These are phyloP conservation scores for Ascochyta koolunga DNA, from an alignment of 2,329 filamentous ascomycete genomes.

Conservation along the genomic window DNA sequence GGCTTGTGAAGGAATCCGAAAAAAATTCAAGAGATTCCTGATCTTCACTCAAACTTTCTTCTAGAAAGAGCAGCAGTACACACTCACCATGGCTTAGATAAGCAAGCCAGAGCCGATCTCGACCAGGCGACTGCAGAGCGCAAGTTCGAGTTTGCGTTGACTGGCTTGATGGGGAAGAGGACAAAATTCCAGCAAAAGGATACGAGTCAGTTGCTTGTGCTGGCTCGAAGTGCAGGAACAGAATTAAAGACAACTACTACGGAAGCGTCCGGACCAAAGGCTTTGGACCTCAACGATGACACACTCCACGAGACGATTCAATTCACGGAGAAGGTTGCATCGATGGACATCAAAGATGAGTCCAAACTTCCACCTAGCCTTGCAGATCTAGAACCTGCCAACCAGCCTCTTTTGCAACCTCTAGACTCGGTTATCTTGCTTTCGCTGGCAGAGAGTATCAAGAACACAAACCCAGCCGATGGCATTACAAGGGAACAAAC, in stretches of 20 bases:
- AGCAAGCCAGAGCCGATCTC: slow-evolving; percentile 74
- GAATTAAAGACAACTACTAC: slow-evolving; percentile 20
- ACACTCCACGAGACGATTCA: slow-evolving; percentile 87
- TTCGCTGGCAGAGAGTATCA: slow-evolving; percentile 79
- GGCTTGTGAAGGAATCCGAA: slow-evolving; percentile 38
- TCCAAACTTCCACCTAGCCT: slow-evolving; percentile 66
- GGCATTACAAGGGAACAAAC: slow-evolving; percentile 92
- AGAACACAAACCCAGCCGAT: slow-evolving; percentile 84
- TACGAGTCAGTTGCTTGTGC: slow-evolving; percentile 86
- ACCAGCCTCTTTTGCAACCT: slow-evolving; percentile 81
- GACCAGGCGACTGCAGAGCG: slow-evolving; percentile 69
- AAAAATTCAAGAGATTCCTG: slow-evolving; percentile 26
- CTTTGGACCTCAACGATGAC: slow-evolving; percentile 85
- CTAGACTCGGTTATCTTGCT: slow-evolving; percentile 91
- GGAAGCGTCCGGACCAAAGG: slow-evolving; percentile 62
- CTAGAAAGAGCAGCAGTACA: slow-evolving; percentile 84
- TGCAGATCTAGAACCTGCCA: slow-evolving; percentile 70
- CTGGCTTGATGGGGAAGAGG: slow-evolving; percentile 83
- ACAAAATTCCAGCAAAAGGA: slow-evolving; percentile 81
- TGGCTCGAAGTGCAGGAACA: slow-evolving; percentile 73
- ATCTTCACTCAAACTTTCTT: slow-evolving; percentile 66
- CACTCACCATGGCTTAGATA: slow-evolving; percentile 82
- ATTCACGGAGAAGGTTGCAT: slow-evolving; percentile 66
- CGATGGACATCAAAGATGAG: slow-evolving; percentile 52
- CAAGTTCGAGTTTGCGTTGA: slow-evolving; percentile 81